These are phyloP conservation scores for Plectosphaerella sp. DNA, from an alignment of 2,329 filamentous ascomycete genomes.

Conservation along the genomic window DNA sequence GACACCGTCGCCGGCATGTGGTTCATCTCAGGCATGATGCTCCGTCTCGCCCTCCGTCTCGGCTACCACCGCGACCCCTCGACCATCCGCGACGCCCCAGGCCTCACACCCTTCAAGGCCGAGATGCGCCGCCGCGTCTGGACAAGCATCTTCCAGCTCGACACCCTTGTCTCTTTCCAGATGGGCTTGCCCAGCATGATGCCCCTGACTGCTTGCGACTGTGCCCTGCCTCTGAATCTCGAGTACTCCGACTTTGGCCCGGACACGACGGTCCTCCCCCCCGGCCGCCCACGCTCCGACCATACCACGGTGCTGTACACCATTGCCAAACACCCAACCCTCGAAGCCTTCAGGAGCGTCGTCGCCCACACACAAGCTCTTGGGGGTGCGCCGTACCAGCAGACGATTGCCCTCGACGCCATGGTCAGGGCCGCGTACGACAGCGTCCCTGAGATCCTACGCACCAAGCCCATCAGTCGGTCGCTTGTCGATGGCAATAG, in stretches of 20 bases:
- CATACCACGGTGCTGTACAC: conserved; percentile 17
- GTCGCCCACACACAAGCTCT: conserved; percentile 14
- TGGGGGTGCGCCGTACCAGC: conserved; percentile 2
- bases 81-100: conserved; percentile 16
- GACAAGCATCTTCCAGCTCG: conserved; percentile 33
- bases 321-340: conserved; percentile 20
- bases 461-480: conserved; percentile 16
- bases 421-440: conserved; percentile 15
- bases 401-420: conserved; percentile 14
- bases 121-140: conserved; percentile 37
- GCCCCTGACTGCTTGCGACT: conserved; percentile 27
- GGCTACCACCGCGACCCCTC: conserved; percentile 36
- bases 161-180: conserved; percentile 40
- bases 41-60: conserved; percentile 33
- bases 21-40: conserved; percentile 32
- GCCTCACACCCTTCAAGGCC: conserved; percentile 28
- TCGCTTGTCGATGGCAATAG: conserved; percentile 19
- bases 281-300: conserved; percentile 13
- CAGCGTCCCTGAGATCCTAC: conserved; percentile 16
- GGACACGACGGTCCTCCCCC: conserved; percentile 24
- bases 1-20: conserved; percentile 27
- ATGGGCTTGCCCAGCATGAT: conserved; percentile 45
- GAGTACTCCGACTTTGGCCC: conserved; percentile 30
- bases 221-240: conserved; percentile 31
- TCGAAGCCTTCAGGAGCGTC: conserved; percentile 19